Conservation (phyloP, 352 stramenopile genomes). For the Pythium angustatum region DNA sequence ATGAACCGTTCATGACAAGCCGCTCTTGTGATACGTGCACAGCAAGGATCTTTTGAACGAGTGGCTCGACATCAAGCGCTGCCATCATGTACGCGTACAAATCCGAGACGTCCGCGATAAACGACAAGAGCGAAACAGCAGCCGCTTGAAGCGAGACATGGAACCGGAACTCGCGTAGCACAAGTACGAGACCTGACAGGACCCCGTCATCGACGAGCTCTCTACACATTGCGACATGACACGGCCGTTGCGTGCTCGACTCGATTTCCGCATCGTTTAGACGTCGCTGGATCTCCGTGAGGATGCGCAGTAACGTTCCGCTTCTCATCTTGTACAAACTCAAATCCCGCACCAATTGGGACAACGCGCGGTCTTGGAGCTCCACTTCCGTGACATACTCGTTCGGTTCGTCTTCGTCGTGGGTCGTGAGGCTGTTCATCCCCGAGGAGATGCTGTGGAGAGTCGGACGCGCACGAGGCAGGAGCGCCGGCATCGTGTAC, state of each 20-base stretch:
- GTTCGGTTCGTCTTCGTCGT: constrained; percentile 17
- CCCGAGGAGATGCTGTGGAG: constrained; percentile 2
- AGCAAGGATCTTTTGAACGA: constrained; percentile 49
- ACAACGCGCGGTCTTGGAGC: constrained; percentile 11
- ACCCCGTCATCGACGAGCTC: constrained; percentile 50
- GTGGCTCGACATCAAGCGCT: constrained; percentile 40
- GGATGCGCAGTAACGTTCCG: constrained; percentile 37
- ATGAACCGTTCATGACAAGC: constrained; percentile 41
- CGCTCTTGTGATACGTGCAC: constrained; percentile 50
- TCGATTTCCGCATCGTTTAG: constrained; percentile 35
- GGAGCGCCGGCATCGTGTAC: constrained; percentile 1
- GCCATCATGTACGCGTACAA: constrained; percentile 65
- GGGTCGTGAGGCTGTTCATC: not conserved
- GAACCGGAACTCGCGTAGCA: constrained; percentile 74
- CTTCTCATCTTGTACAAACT: constrained; percentile 40
- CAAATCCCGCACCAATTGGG: constrained; percentile 39
- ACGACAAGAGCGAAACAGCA: constrained; percentile 47
- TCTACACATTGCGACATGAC: constrained; percentile 33
- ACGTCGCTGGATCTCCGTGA: constrained; percentile 39
- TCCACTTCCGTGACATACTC: constrained; percentile 25
- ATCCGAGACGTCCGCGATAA: constrained; percentile 43
- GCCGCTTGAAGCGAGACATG: constrained; percentile 49
- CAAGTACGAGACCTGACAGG: constrained; percentile 37
- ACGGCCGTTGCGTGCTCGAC: not conserved
- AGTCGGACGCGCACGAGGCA: not conserved